Evolutionary conservation across 2,329 filamentous ascomycete species (phyloP), one percentile per base, ranked within the genome.

Genomic region (Plenodomus lindquistii): DNA sequence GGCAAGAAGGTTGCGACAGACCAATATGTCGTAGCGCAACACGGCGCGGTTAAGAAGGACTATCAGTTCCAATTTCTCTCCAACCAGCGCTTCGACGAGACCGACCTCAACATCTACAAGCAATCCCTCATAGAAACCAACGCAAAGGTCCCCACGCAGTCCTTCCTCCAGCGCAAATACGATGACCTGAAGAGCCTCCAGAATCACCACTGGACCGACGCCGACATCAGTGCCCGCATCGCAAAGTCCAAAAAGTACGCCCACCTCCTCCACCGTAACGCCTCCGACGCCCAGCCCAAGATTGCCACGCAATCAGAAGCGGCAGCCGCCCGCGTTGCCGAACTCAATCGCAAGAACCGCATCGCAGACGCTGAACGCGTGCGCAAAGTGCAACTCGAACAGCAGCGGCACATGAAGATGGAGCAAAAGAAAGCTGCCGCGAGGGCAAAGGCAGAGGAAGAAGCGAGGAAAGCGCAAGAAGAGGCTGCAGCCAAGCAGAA

Each of bases 41-140:
- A 96, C 67, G 94, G 94, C 38, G 91, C 92, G 62, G 81, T 88
- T 0, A 83, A 91, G 66, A 88, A 87, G 69, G 85, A 92, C 29
- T 97, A 91, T 75, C 91, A 92, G 4, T 97, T 97, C 72, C 87
- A 94, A 53, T 87, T 87, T 54, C 92, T 93, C 67, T 97, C 94
- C 0, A 92, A 96, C 70, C 85, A 86, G 41, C 79, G 81, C 36
- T 89, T 97, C 65, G 89, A 88, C n/a, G 91, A 94, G 82, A 76
- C 80, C 42, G 94, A 99, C 69, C 89, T 90, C 74, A 85, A 86
- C 49, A 87, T 90, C 20, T 97, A 91, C 73, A 87, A 88, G 60
- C 83, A 86, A 48, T 86, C 85, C 8, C 86, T 92, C 68, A 77
- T 83, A 17, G 69, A 69, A 37, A 90, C 95, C 44, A 84, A 84